Evolutionary conservation across 1,284 basidiomycete species (phyloP), one percentile per base, ranked within the genome.

Genomic region (Melampsora americana): DNA sequence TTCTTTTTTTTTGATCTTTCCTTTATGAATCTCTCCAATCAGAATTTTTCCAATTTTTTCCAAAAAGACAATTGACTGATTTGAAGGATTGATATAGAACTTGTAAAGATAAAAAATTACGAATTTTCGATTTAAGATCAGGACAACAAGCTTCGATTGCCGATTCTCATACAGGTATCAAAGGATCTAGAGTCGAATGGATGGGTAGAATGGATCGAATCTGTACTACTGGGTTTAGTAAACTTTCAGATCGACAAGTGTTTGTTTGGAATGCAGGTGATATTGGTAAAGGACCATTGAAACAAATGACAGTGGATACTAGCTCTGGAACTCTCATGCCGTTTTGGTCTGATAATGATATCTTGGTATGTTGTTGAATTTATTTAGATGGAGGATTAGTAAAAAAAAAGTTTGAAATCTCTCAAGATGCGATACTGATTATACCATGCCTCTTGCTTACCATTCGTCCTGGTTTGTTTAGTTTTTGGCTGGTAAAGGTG

Each of bases 251-350:
- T 83, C 87, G 95, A 12, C 93, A 98, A 84, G 86, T 95, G 76
- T 87, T 87, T 77, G 84, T 98, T 59, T 95, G 93, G 93, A 92
- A 95, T 81, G 88, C 90, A 0, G 87, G 88, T 3, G 86, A 88
- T 26, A 83, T 95, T 77, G 85, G 82, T 64, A 91, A 88, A 82
- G 79, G 79, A 2, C 81, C 81, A 14, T 80, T 93, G 79, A 93
- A 93, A 85, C 92, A 88, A 77, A 85, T 88, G 72, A 87, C 86
- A 28, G 86, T 95, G 78, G 94, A 96, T 84, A 92, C 93, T 83
- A 91, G 90, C 73, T 89, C 92, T 30, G 95, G 95, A 66, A 92
- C 97, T 53, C 84, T 96, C 69, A 97, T 98, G 93, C 95, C 95
- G 0, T 97, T 95, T 88, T 99, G 92, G 89, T 89, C 88, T 65